phyloP scores from a whole-genome alignment of 2,329 filamentous ascomycete genomes.

The Chaetomium sp. region DNA sequence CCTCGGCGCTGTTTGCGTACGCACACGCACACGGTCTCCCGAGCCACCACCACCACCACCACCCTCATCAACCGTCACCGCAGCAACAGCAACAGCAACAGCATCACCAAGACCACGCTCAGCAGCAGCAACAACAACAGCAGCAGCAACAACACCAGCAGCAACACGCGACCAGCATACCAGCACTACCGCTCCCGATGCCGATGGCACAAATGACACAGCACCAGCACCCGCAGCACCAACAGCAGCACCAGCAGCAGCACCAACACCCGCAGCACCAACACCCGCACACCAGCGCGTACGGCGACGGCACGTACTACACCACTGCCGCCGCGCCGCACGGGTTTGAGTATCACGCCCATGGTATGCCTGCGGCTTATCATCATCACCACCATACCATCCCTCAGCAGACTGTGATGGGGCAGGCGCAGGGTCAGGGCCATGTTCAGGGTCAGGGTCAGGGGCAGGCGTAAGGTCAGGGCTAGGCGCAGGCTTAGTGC shows the following conservation, averaged over 20 bases:
- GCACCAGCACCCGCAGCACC: slow-evolving; percentile 8
- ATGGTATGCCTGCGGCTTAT: neutral
- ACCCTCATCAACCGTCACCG: neutral
- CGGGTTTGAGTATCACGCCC: neutral
- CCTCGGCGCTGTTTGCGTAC: slow-evolving; percentile 8
- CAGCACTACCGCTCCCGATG: neutral
- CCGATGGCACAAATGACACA: neutral
- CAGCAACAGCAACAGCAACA: slow-evolving; percentile 3
- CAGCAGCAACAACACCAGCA: neutral
- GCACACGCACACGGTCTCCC: neutral
- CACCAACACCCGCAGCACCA: neutral
- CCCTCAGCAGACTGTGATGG: too few relatives aligned
- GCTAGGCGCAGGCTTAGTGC: neutral
- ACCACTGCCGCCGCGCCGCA: neutral
- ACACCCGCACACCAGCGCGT: neutral
- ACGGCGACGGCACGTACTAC: neutral
- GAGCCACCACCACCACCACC: neutral
- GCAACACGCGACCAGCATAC: neutral
- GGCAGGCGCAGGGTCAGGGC: neutral
- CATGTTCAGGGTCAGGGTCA: neutral
- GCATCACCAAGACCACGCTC: neutral
- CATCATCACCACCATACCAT: neutral
- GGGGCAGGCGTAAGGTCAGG: neutral
- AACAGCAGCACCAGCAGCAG: slow-evolving; percentile 8
- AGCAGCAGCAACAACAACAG: slow-evolving; percentile 6